Percentiles rank a stretch among this genome's conserved stretches.
Evolutionary conservation across 805 yeast genomes (phyloP).

Genomic region (Yamadazyma insecticola): DNA sequence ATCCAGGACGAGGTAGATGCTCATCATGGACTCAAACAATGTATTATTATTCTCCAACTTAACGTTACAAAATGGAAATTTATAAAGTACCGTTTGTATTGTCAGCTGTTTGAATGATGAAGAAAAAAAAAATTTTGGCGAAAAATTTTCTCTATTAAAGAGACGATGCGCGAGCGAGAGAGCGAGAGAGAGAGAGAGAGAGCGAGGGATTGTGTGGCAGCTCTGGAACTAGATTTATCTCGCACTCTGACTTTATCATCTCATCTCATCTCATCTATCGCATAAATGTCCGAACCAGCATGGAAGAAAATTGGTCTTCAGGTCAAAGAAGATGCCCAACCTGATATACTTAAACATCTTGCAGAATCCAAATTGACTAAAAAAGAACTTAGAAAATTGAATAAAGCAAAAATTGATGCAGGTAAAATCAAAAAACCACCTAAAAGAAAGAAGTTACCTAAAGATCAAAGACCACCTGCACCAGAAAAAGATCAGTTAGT

Average conservation of each 20-base stretch:
- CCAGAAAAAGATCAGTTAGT: conserved; percentile 74
- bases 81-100: too few species aligned
- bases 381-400: conserved; percentile 39
- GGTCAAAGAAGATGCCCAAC: conserved; percentile 45
- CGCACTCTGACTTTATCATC: too few species aligned
- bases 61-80: too few species aligned
- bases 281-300: conserved; percentile 61
- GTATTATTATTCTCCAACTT: too few species aligned
- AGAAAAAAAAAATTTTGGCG: too few species aligned
- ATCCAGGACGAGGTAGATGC: conserved; percentile 33
- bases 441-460: conserved; percentile 66
- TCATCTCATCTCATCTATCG: background rate
- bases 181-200: conserved; percentile 21
- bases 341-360: conserved; percentile 43
- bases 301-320: conserved; percentile 77
- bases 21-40: conserved; percentile 45
- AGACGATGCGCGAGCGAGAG: conserved; percentile 34
- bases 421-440: conserved; percentile 49
- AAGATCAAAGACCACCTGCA: conserved; percentile 61
- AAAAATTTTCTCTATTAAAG: too few species aligned
- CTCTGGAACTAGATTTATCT: too few species aligned
- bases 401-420: conserved; percentile 24
- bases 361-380: conserved; percentile 14
- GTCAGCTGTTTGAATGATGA: too few species aligned
- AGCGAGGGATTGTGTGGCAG: conserved; percentile 8